phyloP scores from a whole-genome alignment of 495 filamentous ascomycete species.

The Bombardia bombarda region DNA sequence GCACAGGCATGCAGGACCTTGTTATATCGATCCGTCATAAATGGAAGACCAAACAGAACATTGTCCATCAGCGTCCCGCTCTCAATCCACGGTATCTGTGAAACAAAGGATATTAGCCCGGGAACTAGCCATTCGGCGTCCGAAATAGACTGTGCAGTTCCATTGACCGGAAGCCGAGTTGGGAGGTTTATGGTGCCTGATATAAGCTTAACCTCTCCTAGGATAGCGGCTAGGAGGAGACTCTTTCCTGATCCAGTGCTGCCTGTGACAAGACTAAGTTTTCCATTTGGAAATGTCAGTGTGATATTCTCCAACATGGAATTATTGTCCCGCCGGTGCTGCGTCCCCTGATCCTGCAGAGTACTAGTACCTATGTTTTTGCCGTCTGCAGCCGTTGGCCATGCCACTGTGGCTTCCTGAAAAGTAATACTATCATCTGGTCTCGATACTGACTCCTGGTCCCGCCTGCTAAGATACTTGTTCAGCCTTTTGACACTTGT shows the following conservation, averaged over 20 bases:
- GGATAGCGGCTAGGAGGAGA: slow-evolving; percentile 46
- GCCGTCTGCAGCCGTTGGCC: slow-evolving; percentile 15
- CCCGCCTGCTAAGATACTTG: slow-evolving; percentile 17
- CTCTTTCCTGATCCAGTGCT: slow-evolving; percentile 53
- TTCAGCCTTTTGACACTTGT: slow-evolving; percentile 19
- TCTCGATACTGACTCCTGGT: slow-evolving; percentile 12
- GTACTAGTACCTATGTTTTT: no score
- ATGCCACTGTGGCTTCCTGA: slow-evolving; percentile 20
- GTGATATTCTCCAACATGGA: slow-evolving; percentile 42
- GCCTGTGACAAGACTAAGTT: slow-evolving; percentile 52
- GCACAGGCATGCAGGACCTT: slow-evolving; percentile 56
- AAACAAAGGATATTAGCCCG: slow-evolving; percentile 52
- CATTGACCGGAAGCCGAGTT: slow-evolving; percentile 18
- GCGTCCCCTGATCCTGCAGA: neutral
- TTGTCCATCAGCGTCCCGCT: slow-evolving; percentile 47
- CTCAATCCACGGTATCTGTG: slow-evolving; percentile 52
- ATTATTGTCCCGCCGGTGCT: slow-evolving; percentile 12
- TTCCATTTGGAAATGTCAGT: slow-evolving; percentile 47
- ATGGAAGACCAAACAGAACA: slow-evolving; percentile 47
- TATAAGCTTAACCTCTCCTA: slow-evolving; percentile 48
- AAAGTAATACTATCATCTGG: slow-evolving; percentile 12
- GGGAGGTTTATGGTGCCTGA: slow-evolving; percentile 37
- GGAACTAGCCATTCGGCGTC: slow-evolving; percentile 54
- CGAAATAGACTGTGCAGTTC: slow-evolving; percentile 16
- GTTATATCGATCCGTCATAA: slow-evolving; percentile 38